These are phyloP conservation scores for Aspergillus viridinutans DNA, from an alignment of 2,329 filamentous ascomycete species.

Conservation along the genomic window DNA sequence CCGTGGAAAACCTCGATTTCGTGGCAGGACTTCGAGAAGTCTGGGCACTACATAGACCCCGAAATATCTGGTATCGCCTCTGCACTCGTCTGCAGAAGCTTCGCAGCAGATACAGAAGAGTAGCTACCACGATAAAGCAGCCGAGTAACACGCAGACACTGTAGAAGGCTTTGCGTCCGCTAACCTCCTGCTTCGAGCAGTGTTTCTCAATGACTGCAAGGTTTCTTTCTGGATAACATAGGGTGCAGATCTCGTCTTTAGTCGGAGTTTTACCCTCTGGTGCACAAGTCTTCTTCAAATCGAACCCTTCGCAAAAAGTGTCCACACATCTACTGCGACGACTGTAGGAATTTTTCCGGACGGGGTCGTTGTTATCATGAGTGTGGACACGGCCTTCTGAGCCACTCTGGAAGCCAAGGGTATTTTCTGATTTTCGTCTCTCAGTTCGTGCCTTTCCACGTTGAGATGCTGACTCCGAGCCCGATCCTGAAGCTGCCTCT, in stretches of 20 bases:
- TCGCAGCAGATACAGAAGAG: conserved; percentile 9
- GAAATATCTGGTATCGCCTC: conserved; percentile 1
- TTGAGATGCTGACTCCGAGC: neutral
- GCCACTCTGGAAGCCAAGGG: neutral
- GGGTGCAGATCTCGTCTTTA: conserved; percentile 9
- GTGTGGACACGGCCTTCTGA: neutral
- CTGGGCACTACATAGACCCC: conserved; percentile 1
- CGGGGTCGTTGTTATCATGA: neutral
- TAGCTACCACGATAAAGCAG: conserved; percentile 3
- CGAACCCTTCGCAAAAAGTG: conserved; percentile 6
- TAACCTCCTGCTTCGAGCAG: conserved; percentile 10
- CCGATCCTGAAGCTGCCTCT: neutral
- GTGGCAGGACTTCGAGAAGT: neutral
- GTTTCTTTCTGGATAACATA: conserved; percentile 13
- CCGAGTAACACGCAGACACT: conserved; percentile 10
- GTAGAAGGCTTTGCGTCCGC: conserved; percentile 12
- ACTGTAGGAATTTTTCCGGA: conserved; percentile 1
- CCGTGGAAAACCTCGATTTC: neutral
- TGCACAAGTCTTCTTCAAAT: conserved; percentile 7
- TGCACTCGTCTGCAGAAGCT: neutral
- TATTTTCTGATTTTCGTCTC: neutral
- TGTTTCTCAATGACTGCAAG: conserved; percentile 6
- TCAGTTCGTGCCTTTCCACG: neutral
- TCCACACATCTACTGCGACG: conserved; percentile 7
- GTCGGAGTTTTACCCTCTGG: neutral